Base-by-base conservation (phyloP, 2,329 filamentous ascomycete species). In the Scedosporium boydii region DNA sequence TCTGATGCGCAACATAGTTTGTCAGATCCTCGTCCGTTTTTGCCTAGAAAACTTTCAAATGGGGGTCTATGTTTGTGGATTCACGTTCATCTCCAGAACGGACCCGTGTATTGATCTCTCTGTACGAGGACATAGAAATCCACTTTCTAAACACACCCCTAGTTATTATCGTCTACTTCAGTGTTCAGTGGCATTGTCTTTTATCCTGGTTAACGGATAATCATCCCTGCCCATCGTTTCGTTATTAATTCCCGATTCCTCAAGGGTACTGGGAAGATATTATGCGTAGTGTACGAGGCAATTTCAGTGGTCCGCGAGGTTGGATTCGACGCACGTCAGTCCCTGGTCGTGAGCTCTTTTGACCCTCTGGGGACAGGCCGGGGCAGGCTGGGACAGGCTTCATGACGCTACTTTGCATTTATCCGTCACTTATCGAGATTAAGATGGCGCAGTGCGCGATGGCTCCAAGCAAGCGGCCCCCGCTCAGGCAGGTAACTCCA, bases 1-100 rank as follows among this genome's bases (percentile, higher is more conserved):
- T 59, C 58, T 21, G 18, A 44, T 59, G 41, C 58, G 58, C 42
- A 44, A 59, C 58, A 41, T 27, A 38, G 58, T 26, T 46, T 59
- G 58, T 59, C 38, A 42, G 58, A 27, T 44, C 58, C 41, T 44
- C 44, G n/a, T n/a, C 18, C 56, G 29, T 16, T 23, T 18, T 18
- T 29, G 51, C 51, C 51, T 16, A 23, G 51, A 56, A 23, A 26
- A 3, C 23, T 12, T 6, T 56, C 21, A 51, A 27, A 12, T 12
- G 51, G 3, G 3, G 51, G 18, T 48, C 10, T 6, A 48, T n/a
- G 44, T 23, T 48, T 48, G 44, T n/a, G 44, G 51, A 29, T 56
- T 56, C 51, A 7, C 51, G 26, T 23, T 29, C 21, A 9, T 23
- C 16, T 3, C 46, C 29, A 1, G 29, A 34, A 9, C 29, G 29